A percentile compares a stretch with the other conserved stretches of the same genome.
Evolutionary conservation across 495 filamentous ascomycete species (phyloP).

Genomic region (Penicillium coffeae): DNA sequence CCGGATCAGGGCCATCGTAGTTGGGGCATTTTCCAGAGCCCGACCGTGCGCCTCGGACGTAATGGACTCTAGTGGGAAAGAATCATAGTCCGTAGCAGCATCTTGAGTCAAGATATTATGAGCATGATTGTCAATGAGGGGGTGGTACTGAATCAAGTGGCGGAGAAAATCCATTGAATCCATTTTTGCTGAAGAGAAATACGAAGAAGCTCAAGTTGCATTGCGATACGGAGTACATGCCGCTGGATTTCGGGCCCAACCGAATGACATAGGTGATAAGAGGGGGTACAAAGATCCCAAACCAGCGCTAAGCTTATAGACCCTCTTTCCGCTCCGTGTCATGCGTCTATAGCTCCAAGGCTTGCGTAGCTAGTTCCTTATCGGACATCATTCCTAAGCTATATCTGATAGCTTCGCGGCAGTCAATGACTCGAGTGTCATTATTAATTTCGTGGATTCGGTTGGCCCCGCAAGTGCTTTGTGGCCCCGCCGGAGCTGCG

Average conservation of each 20-base stretch:
- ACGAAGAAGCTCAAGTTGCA: background rate
- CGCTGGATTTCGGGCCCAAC: no score
- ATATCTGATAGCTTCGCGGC: constrained; percentile 31
- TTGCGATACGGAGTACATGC: no score
- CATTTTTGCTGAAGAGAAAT: constrained; percentile 23
- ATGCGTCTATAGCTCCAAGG: no score
- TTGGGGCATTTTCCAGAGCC: constrained; percentile 57
- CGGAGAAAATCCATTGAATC: constrained; percentile 33
- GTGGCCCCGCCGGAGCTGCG: background rate
- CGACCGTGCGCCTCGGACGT: constrained; percentile 69
- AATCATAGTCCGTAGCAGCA: constrained; percentile 29
- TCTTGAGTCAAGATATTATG: constrained; percentile 64
- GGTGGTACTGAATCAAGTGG: constrained; percentile 57
- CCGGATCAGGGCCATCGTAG: constrained; percentile 64
- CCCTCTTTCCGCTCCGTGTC: background rate
- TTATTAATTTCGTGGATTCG: background rate
- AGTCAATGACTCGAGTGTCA: constrained; percentile 52
- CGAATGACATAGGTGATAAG: background rate
- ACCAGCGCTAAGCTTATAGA: background rate
- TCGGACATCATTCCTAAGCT: background rate
- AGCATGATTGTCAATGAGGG: constrained; percentile 86
- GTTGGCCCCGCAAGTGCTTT: background rate
- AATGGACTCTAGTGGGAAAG: constrained; percentile 54
- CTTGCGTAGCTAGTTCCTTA: no score
- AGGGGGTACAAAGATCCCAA: background rate